Evolutionary conservation across 2,329 filamentous ascomycete genomes (phyloP).

Genomic region (Clonostachys rhizophaga): DNA sequence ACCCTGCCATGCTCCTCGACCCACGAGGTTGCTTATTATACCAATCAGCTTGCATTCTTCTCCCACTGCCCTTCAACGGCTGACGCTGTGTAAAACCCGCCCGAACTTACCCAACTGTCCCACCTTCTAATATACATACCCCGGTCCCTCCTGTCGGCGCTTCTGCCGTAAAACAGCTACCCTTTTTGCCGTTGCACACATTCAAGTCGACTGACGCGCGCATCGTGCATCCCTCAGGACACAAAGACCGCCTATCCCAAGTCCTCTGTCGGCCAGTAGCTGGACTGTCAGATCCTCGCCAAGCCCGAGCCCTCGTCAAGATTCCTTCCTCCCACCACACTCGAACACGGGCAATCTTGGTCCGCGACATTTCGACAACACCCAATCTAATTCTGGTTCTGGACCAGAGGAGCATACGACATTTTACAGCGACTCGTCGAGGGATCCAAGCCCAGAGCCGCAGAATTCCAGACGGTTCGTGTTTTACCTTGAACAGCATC

Average conservation of each 20-base stretch:
- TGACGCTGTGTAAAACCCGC: too few relatives aligned
- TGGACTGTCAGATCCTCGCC: conserved; percentile 12
- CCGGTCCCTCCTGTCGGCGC: too few relatives aligned
- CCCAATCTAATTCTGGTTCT: background rate
- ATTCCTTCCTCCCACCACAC: conserved; percentile 5
- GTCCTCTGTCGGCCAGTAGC: conserved; percentile 37
- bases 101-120: too few relatives aligned
- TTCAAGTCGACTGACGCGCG: conserved; percentile 7
- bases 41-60: too few relatives aligned
- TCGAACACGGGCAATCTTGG: too few relatives aligned
- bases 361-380: background rate
- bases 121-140: too few relatives aligned
- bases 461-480: conserved; percentile 16
- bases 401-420: conserved; percentile 17
- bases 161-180: too few relatives aligned
- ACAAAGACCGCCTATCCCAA: conserved; percentile 40
- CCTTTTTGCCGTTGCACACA: too few relatives aligned
- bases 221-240: conserved; percentile 29
- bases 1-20: too few relatives aligned
- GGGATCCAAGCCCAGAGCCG: conserved; percentile 22
- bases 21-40: too few relatives aligned
- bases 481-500: too few relatives aligned
- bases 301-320: conserved; percentile 21
- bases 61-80: too few relatives aligned
- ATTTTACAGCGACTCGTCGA: conserved; percentile 29